Evolutionary conservation across 441 rosid species (phyloP).

Genomic region (Arabidopsis hybrid): DNA sequence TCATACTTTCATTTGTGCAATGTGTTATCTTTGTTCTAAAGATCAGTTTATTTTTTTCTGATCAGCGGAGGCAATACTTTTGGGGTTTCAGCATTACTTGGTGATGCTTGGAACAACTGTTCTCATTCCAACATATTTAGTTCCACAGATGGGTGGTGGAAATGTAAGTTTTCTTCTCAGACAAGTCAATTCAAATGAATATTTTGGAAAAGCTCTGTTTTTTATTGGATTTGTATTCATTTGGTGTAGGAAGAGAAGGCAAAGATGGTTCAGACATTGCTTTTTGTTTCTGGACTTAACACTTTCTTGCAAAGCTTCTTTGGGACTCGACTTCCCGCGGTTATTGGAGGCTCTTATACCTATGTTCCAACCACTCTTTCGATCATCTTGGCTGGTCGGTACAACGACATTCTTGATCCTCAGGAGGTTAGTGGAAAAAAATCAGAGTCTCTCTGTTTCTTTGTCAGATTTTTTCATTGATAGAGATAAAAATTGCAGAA

Average conservation of each 20-base stretch:
- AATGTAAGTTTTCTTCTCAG: conserved; percentile 48
- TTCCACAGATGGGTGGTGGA: conserved; percentile 82
- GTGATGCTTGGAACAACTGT: conserved; percentile 85
- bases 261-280: conserved; percentile 68
- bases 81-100: conserved; percentile 76
- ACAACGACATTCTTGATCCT: conserved; percentile 64
- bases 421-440: conserved; percentile 55
- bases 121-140: conserved; percentile 64
- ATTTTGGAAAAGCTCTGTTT: conserved; percentile 20
- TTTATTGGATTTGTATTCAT: background rate
- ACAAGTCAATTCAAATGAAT: background rate
- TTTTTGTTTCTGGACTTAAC: conserved; percentile 74
- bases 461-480: background rate
- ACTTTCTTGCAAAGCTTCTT: conserved; percentile 65
- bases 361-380: conserved; percentile 74
- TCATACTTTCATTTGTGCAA: background rate
- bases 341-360: conserved; percentile 71
- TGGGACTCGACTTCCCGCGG: conserved; percentile 74
- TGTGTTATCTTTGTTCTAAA: background rate
- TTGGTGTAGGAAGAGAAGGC: conserved; percentile 71
- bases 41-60: conserved; percentile 27
- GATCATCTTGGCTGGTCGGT: conserved; percentile 67
- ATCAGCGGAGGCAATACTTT: conserved; percentile 72
- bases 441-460: background rate
- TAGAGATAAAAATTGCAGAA: conserved; percentile 48